Percentiles rank a stretch among this genome's conserved stretches.
Conservation (phyloP, 495 filamentous ascomycete genomes). For the Beverwykella pulmonaria region DNA sequence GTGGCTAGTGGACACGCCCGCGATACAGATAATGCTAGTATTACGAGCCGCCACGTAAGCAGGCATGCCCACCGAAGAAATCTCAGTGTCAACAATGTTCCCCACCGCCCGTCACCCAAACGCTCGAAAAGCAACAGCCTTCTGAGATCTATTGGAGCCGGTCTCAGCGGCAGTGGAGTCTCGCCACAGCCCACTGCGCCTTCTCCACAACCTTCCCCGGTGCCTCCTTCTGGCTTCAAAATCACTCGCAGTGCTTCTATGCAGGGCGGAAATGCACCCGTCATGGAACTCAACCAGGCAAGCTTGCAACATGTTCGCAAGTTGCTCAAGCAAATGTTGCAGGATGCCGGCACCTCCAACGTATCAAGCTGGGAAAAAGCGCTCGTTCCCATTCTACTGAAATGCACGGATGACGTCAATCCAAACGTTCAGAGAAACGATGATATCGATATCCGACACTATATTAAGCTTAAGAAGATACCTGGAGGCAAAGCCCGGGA, state of each 20-base stretch:
- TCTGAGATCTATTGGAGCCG: slow-evolving; percentile 39
- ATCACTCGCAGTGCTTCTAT: slow-evolving; percentile 84
- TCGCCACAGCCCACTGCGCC: not conserved
- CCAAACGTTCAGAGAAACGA: slow-evolving; percentile 87
- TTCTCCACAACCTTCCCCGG: not conserved
- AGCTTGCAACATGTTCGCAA: slow-evolving; percentile 86
- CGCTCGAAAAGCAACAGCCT: slow-evolving; percentile 47
- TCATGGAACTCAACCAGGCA: slow-evolving; percentile 79
- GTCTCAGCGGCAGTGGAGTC: slow-evolving; percentile 21
- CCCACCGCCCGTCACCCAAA: slow-evolving; percentile 71
- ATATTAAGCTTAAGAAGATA: slow-evolving; percentile 96
- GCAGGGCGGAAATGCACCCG: slow-evolving; percentile 71
- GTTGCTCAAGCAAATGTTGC: slow-evolving; percentile 78
- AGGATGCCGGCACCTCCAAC: slow-evolving; percentile 73
- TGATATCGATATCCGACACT: slow-evolving; percentile 97
- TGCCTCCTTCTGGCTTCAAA: slow-evolving; percentile 40
- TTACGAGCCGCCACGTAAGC: slow-evolving; percentile 61
- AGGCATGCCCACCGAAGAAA: slow-evolving; percentile 69
- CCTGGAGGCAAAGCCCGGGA: slow-evolving; percentile 86
- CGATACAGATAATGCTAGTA: slow-evolving; percentile 61
- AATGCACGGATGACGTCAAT: slow-evolving; percentile 92
- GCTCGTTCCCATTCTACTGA: slow-evolving; percentile 84
- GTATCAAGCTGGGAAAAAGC: slow-evolving; percentile 84
- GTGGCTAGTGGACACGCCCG: slow-evolving; percentile 60
- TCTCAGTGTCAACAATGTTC: slow-evolving; percentile 71